phyloP scores from a whole-genome alignment of 1,139 yeast species.

The Candida labiduridarum region DNA sequence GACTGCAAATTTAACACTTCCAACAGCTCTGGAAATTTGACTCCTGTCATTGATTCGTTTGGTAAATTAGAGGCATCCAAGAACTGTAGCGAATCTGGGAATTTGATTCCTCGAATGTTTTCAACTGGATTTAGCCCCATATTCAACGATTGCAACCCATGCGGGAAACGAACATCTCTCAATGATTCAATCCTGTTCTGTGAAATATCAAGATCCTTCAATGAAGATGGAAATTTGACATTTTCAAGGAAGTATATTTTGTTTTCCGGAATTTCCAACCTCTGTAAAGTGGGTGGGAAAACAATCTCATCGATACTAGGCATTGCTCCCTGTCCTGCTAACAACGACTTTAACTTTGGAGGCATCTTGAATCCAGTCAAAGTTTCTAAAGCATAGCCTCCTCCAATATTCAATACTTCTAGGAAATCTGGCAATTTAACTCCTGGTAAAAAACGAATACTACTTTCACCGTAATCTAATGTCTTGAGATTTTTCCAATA shows the following conservation, averaged over 20 bases:
- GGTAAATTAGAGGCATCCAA: slow-evolving; percentile 48
- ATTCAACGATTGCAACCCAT: slow-evolving; percentile 31
- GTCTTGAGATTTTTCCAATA: slow-evolving; percentile 38
- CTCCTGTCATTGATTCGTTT: slow-evolving; percentile 51
- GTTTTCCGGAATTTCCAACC: slow-evolving; percentile 39
- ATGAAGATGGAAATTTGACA: slow-evolving; percentile 40
- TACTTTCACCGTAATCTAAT: slow-evolving; percentile 44
- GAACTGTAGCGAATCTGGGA: slow-evolving; percentile 40
- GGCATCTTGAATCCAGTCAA: slow-evolving; percentile 48
- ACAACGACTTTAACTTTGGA: slow-evolving; percentile 29
- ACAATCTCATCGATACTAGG: slow-evolving; percentile 38
- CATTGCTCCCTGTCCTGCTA: slow-evolving; percentile 40
- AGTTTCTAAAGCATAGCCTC: slow-evolving; percentile 44
- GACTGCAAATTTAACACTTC: slow-evolving; percentile 43
- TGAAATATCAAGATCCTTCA: slow-evolving; percentile 39
- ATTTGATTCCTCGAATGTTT: slow-evolving; percentile 42
- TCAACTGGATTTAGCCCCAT: slow-evolving; percentile 48
- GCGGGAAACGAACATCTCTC: slow-evolving; percentile 43
- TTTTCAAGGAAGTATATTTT: slow-evolving; percentile 44
- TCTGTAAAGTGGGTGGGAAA: slow-evolving; percentile 37
- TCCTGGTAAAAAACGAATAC: slow-evolving; percentile 43
- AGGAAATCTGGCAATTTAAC: slow-evolving; percentile 42
- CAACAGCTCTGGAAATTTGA: slow-evolving; percentile 47
- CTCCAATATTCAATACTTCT: slow-evolving; percentile 44
- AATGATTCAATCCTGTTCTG: slow-evolving; percentile 45